phyloP scores from a whole-genome alignment of 83 land plant species.

The Thuja plicata region DNA sequence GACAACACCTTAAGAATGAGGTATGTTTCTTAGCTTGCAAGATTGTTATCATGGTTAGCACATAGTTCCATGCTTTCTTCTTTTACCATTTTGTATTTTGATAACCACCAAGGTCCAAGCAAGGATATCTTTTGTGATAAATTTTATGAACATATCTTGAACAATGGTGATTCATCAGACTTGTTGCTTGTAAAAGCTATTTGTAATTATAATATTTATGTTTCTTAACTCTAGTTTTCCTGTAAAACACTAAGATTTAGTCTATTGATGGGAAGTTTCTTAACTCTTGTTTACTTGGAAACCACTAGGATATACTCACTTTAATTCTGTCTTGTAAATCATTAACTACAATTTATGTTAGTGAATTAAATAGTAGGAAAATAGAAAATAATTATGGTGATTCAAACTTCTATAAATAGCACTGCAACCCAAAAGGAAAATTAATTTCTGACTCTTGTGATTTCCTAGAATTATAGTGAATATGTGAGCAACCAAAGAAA shows the following conservation, averaged over 20 bases:
- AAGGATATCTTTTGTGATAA: neutral
- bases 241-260: too few species aligned
- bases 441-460: neutral
- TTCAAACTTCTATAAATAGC: neutral
- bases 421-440: neutral
- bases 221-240: neutral
- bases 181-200: neutral
- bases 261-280: neutral
- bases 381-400: neutral
- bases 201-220: too few species aligned
- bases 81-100: neutral
- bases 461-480: neutral
- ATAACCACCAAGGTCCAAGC: neutral
- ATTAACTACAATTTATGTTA: neutral
- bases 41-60: neutral
- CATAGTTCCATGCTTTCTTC: neutral
- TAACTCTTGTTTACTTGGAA: too few species aligned
- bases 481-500: neutral
- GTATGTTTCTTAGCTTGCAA: neutral
- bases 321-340: too few species aligned
- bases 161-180: neutral
- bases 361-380: neutral
- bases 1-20: slow-evolving; percentile 6
- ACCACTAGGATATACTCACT: too few species aligned
- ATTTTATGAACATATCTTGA: neutral